Percentiles rank a stretch among this genome's conserved stretches.
These are phyloP conservation scores for Pleodorina starrii DNA, from an alignment of 139 green algal species.

Conservation along the genomic window DNA sequence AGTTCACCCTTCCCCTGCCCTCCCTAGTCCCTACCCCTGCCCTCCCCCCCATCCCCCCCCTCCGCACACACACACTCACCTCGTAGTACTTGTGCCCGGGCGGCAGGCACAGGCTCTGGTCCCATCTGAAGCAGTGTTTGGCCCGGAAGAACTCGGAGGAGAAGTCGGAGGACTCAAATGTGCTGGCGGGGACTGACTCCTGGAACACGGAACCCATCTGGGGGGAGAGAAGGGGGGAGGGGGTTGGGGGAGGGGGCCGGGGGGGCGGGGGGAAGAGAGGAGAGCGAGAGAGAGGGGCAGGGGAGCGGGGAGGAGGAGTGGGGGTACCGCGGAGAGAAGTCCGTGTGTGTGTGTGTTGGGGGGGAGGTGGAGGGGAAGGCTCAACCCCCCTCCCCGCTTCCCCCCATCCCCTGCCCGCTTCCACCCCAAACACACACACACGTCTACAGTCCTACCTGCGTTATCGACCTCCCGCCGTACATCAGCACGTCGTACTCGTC, in stretches of 20 bases:
- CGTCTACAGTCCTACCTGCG: background rate
- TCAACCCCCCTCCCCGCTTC: too few species aligned
- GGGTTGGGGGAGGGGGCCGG: background rate
- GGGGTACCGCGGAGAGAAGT: too few species aligned
- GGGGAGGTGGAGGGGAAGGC: too few species aligned
- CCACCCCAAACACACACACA: background rate
- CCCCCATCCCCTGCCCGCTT: too few species aligned
- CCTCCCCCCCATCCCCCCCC: background rate
- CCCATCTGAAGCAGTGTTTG: constrained; percentile 24
- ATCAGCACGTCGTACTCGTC: constrained; percentile 50
- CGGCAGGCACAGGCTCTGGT: constrained; percentile 2
- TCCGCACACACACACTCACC: too few species aligned
- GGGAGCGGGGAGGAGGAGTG: too few species aligned
- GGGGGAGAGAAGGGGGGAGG: background rate
- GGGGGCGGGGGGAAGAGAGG: too few species aligned
- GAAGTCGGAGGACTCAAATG: background rate
- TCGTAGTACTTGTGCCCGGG: constrained; percentile 29
- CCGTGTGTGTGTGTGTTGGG: too few species aligned
- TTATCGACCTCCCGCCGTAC: constrained; percentile 35
- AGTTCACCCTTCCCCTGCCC: too few species aligned
- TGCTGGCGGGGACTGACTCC: constrained; percentile 4
- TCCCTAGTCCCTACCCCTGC: background rate
- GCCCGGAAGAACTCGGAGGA: constrained; percentile 3
- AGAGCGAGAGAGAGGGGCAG: too few species aligned
- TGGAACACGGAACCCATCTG: background rate